These are phyloP conservation scores for Diaporthe ampelina DNA, from an alignment of 2,329 filamentous ascomycete genomes.

Conservation along the genomic window DNA sequence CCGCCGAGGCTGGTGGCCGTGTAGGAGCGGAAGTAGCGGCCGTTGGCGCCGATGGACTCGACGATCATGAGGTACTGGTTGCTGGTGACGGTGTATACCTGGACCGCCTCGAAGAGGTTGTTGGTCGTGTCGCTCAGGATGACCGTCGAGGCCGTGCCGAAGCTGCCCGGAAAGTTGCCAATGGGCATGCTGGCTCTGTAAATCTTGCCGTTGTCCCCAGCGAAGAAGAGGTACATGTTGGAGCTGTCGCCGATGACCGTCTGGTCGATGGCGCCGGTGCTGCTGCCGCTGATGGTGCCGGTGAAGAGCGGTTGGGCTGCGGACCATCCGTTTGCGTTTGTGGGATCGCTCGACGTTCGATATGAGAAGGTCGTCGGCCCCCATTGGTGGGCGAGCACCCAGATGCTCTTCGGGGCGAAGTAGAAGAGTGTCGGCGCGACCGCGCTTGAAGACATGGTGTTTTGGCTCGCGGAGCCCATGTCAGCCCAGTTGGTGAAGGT, in stretches of 20 bases:
- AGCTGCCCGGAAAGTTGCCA: conserved; percentile 71
- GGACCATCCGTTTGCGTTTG: conserved; percentile 70
- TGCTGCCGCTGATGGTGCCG: conserved; percentile 64
- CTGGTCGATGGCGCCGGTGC: conserved; percentile 73
- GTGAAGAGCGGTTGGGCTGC: conserved; percentile 67
- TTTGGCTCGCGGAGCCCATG: conserved; percentile 67
- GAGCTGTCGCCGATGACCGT: conserved; percentile 72
- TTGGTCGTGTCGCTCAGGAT: conserved; percentile 66
- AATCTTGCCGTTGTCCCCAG: conserved; percentile 76
- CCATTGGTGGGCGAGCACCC: conserved; percentile 78
- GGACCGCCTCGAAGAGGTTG: conserved; percentile 76
- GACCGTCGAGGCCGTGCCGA: conserved; percentile 64
- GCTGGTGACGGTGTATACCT: conserved; percentile 73
- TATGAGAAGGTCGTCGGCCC: conserved; percentile 72
- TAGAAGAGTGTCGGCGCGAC: conserved; percentile 75
- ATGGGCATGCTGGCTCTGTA: conserved; percentile 76
- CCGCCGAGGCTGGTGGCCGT: conserved; percentile 70
- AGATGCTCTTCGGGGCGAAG: conserved; percentile 71
- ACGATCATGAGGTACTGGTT: conserved; percentile 77
- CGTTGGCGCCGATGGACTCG: conserved; percentile 69
- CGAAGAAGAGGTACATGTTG: conserved; percentile 78
- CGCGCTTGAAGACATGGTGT: conserved; percentile 57
- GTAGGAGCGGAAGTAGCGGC: conserved; percentile 77
- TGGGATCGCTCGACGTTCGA: conserved; percentile 69
- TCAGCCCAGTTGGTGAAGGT: conserved; percentile 66